A percentile compares a stretch with the other conserved stretches of the same genome.
These are phyloP conservation scores for Diaporthe vaccinii DNA, from an alignment of 2,329 filamentous ascomycete genomes.

Conservation along the genomic window DNA sequence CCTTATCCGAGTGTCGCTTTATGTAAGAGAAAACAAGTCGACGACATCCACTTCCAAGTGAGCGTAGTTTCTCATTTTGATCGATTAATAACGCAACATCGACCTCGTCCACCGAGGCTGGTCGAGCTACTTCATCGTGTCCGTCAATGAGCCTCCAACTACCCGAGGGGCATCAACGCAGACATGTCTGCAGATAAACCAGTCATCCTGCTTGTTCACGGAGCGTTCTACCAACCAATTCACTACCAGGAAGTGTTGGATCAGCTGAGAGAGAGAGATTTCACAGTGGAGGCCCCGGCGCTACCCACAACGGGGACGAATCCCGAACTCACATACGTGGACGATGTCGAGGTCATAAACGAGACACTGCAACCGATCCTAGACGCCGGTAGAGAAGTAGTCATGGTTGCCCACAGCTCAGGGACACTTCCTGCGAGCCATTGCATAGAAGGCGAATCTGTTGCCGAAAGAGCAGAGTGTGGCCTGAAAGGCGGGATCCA, in stretches of 20 bases:
- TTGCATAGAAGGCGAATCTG: constrained; percentile 24
- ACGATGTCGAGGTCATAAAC: constrained; percentile 28
- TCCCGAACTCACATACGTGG: constrained; percentile 18
- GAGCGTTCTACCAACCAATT: constrained; percentile 28
- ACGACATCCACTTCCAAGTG: neutral
- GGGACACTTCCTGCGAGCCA: constrained; percentile 31
- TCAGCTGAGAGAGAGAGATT: constrained; percentile 3
- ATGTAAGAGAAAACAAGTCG: constrained; percentile 10
- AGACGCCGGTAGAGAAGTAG: constrained; percentile 16
- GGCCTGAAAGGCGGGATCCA: constrained; percentile 32
- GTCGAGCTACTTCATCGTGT: neutral
- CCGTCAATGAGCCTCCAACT: neutral
- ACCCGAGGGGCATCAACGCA: neutral
- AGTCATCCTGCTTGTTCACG: constrained; percentile 29
- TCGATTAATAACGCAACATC: neutral
- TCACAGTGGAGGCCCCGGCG: neutral
- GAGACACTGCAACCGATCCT: constrained; percentile 2
- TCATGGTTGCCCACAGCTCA: constrained; percentile 32
- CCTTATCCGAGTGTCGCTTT: constrained; percentile 12
- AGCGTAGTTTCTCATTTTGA: neutral
- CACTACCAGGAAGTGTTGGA: constrained; percentile 25
- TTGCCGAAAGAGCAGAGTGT: constrained; percentile 31
- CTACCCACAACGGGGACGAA: constrained; percentile 26
- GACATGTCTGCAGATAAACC: constrained; percentile 31
- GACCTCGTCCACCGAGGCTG: neutral